Conservation (phyloP, 2,329 filamentous ascomycete species). For the Chaetomiaceae sp. region DNA sequence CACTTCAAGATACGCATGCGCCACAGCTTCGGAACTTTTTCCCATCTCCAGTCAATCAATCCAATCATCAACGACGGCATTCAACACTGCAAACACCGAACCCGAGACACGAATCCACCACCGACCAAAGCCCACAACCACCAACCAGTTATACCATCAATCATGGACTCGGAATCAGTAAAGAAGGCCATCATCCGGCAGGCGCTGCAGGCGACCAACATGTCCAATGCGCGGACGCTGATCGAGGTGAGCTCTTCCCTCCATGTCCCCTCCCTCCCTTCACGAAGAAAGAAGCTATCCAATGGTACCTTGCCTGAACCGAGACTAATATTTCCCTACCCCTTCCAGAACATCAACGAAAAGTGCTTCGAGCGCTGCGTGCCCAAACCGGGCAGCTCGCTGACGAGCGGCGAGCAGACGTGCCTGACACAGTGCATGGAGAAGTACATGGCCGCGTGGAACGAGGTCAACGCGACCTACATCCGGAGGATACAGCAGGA, state of each 20-base stretch:
- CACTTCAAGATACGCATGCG: constrained; percentile 9
- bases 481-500: constrained; percentile 60
- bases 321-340: background rate
- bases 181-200: constrained; percentile 62
- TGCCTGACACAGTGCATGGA: constrained; percentile 77
- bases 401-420: constrained; percentile 62
- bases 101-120: too few relatives aligned
- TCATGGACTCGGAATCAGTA: constrained; percentile 54
- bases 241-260: constrained; percentile 52
- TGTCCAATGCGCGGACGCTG: constrained; percentile 63
- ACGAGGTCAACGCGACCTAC: constrained; percentile 65
- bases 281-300: too few relatives aligned
- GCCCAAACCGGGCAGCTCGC: constrained; percentile 60
- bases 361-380: constrained; percentile 78
- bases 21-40: constrained; percentile 18
- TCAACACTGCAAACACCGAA: too few relatives aligned
- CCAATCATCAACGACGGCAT: background rate
- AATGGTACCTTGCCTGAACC: too few relatives aligned
- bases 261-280: background rate
- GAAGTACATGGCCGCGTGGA: constrained; percentile 80
- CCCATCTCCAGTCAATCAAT: background rate
- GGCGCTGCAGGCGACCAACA: constrained; percentile 58
- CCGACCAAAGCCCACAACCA: too few relatives aligned
- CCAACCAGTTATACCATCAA: too few relatives aligned
- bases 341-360: constrained; percentile 66